Percentiles rank a stretch among this genome's conserved stretches.
Conservation (phyloP, 805 yeast species). For the Helenozyma baotianmanensis region DNA sequence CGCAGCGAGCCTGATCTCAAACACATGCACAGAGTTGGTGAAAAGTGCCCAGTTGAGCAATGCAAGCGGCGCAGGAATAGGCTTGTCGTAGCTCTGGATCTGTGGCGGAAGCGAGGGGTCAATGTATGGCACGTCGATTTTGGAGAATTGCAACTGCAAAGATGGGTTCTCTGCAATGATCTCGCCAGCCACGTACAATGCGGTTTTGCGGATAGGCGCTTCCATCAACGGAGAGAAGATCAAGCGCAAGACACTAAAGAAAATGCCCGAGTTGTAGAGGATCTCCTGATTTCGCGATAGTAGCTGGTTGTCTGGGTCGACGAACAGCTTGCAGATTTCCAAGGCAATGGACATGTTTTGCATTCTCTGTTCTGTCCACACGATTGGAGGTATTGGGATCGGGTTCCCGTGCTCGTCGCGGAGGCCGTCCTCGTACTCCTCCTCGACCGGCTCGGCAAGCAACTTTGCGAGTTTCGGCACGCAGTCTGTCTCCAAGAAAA, state of each 20-base stretch:
- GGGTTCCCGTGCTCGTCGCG: conserved; percentile 16
- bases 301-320: conserved; percentile 64
- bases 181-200: conserved; percentile 74
- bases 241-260: conserved; percentile 61
- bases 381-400: conserved; percentile 34
- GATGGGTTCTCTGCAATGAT: conserved; percentile 62
- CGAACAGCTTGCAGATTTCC: conserved; percentile 70
- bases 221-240: conserved; percentile 68
- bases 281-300: conserved; percentile 57
- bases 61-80: conserved; percentile 68
- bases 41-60: conserved; percentile 78
- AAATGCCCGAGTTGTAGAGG: conserved; percentile 56
- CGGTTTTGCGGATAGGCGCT: conserved; percentile 57
- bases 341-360: conserved; percentile 63
- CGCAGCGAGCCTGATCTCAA: conserved; percentile 77
- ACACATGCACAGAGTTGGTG: conserved; percentile 77
- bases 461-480: conserved; percentile 59
- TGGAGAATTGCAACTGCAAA: conserved; percentile 67
- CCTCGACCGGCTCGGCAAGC: conserved; percentile 56
- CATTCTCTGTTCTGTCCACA: conserved; percentile 75
- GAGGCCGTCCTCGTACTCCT: conserved; percentile 23
- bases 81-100: conserved; percentile 26
- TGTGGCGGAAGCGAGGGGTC: conserved; percentile 63
- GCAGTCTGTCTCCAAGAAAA: conserved; percentile 82
- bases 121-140: conserved; percentile 86